Evolutionary conservation across 495 filamentous ascomycete genomes (phyloP), one percentile per base, ranked within the genome.

Genomic region (Talaromyces nanjingensis): DNA sequence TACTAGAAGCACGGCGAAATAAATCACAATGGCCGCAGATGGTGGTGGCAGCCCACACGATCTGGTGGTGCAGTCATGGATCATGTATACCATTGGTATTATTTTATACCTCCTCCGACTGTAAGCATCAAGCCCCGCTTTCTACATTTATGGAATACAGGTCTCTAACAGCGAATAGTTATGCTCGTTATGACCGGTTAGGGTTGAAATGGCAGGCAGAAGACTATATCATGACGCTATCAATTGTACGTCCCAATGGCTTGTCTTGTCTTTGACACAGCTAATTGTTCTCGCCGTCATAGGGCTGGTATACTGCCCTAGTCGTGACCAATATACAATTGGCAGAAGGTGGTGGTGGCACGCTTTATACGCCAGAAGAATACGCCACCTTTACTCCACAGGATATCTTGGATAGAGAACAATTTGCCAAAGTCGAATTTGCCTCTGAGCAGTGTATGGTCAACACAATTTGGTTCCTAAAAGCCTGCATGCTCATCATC

Each of bases 401-500:
- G 11, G 73, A 79, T 27, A 75, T 77, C n/a, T 56, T 71, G 49
- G 73, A 73, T 65, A 72, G 78, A 5, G 74, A 79, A 34, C 72
- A 76, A 60, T 78, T 78, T 16, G 75, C 74, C 31, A 83, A 79
- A 64, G 76, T 81, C 52, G 76, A 77, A 6, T 63, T 83, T 25
- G 70, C 77, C 1, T 77, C 76, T n/a, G 80, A 83, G 68, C 75
- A 77, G 65, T 72, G 69, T n/a, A 81, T 82, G 74, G 70, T 83
- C 56, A 77, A 79, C 56, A 69, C 75, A 18, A 78, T 82, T 29
- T 84, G 75, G 67, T 68, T 71, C 1, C 73, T 82, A 59, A 84
- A 84, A 70, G 68, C 67, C n/a, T 83, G 77, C 68, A 77, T 84
- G 73, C 73, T 84, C 7, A 69, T 83, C 57, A 74, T 84, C 67